Evolutionary conservation across 1,284 basidiomycete species (phyloP), one percentile per base, ranked within the genome.

Genomic region (Tylopilus sp.): DNA sequence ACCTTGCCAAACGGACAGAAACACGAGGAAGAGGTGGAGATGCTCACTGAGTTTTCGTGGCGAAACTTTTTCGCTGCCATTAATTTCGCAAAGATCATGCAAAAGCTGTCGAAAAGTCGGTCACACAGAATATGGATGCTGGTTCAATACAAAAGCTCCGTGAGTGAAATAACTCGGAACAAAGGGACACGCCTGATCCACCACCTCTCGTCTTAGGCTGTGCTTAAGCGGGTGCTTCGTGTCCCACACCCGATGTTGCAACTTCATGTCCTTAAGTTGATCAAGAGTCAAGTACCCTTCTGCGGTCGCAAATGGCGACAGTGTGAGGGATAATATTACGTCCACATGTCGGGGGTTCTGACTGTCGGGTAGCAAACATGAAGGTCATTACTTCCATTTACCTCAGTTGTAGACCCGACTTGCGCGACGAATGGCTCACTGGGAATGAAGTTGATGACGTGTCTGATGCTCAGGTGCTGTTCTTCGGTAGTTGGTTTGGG

Each of bases 381-480:
- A 97, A 98, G 71, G 91, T 98, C 53, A 99, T 99, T 64, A 99
- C 97, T 4, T 87, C 92, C 26, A 98, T 99, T 57, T 99, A 99
- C 68, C 76, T 99, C 52, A 97, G 97, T 63, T 98, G 95, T 66
- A 79, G 96, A 46, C 96, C 97, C 10, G 94, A 97, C 63, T 76
- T 99, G 44, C 81, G 96, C 33, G 97, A 99, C 68, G 97, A 99
- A 65, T 99, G 97, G 97, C 76, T 99, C 33, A 89, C 92, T 12
- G 92, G 93, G 2, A 86, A 85, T 16, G 97, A 99, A 64, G 84
- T 92, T 6, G 96, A 99, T 60, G 89, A 92, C 55, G 89, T 91
- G 48, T 77, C 87, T 26, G 96, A 87, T 63, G 86, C 89, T 41
- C 82, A 87, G 72, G 86, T 86, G 56, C 50, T 66, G 23, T 25